Conservation (phyloP, 768 basidiomycete species). For the Rickenella mellea region DNA sequence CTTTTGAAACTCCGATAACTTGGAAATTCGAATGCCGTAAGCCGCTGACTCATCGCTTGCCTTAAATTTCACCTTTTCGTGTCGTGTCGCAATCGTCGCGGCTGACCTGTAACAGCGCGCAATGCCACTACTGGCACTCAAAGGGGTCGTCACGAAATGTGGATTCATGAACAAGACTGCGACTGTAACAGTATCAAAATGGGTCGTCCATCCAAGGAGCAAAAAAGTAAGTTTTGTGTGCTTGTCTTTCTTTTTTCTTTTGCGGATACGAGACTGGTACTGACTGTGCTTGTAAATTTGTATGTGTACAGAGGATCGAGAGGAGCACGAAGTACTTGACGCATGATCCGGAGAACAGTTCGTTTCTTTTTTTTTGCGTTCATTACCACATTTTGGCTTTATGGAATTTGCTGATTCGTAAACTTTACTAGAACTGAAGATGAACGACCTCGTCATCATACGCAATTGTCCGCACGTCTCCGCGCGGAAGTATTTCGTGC, state of each 20-base stretch:
- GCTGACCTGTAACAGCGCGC: conserved; percentile 12
- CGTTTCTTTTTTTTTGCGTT: conserved; percentile 17
- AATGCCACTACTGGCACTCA: conserved; percentile 75
- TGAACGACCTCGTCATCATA: conserved; percentile 66
- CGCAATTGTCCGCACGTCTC: conserved; percentile 78
- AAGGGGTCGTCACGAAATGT: conserved; percentile 68
- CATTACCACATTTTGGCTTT: neutral
- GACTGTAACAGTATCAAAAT: conserved; percentile 73
- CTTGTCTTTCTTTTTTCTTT: neutral
- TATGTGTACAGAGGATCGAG: conserved; percentile 47
- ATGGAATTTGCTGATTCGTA: neutral
- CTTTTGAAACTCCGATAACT: too few relatives aligned
- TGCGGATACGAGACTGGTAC: too few relatives aligned
- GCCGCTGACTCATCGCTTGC: too few relatives aligned
- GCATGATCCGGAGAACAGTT: conserved; percentile 68
- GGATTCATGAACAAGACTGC: conserved; percentile 81
- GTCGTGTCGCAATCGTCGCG: neutral
- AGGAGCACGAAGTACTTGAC: conserved; percentile 70
- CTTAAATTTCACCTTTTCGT: neutral
- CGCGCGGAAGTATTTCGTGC: conserved; percentile 64
- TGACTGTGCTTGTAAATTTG: conserved; percentile 5
- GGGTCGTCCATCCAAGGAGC: conserved; percentile 61
- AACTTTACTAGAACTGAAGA: conserved; percentile 41
- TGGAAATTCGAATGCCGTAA: too few relatives aligned
- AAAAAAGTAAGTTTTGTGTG: conserved; percentile 49